phyloP scores from a whole-genome alignment of 2,329 filamentous ascomycete species.

The Aspergillus bombycis region DNA sequence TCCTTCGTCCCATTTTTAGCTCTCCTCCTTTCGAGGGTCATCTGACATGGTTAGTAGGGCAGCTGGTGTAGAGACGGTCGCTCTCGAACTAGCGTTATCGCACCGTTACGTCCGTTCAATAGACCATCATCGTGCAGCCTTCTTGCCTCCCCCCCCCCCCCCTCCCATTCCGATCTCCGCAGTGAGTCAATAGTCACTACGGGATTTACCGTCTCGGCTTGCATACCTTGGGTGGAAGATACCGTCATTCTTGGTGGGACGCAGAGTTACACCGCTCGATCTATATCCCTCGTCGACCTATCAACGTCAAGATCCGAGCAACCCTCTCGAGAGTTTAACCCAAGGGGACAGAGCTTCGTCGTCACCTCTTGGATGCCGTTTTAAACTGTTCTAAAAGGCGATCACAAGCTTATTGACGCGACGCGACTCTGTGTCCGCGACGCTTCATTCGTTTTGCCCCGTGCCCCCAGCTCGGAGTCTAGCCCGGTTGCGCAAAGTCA shows the following conservation, averaged over 20 bases:
- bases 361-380: background rate
- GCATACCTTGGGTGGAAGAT: conserved; percentile 17
- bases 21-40: conserved; percentile 16
- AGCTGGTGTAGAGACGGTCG: conserved; percentile 21
- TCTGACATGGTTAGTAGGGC: conserved; percentile 25
- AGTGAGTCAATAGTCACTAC: conserved; percentile 1
- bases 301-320: background rate
- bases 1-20: conserved; percentile 5
- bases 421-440: conserved; percentile 11
- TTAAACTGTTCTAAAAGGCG: conserved; percentile 10
- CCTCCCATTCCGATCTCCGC: conserved; percentile 17
- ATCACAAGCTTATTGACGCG: conserved; percentile 28
- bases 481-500: conserved; percentile 34
- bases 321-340: background rate
- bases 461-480: conserved; percentile 27
- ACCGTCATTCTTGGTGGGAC: conserved; percentile 8
- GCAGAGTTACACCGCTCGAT: conserved; percentile 2
- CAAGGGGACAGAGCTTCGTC: background rate
- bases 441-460: conserved; percentile 20
- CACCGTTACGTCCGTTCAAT: conserved; percentile 16
- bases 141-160: background rate
- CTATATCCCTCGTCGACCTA: conserved; percentile 3
- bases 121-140: conserved; percentile 19
- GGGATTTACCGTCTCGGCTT: conserved; percentile 15
- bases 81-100: conserved; percentile 17